Conservation (phyloP, 176 grass and related monocot genomes). For the Panicum miliaceum region DNA sequence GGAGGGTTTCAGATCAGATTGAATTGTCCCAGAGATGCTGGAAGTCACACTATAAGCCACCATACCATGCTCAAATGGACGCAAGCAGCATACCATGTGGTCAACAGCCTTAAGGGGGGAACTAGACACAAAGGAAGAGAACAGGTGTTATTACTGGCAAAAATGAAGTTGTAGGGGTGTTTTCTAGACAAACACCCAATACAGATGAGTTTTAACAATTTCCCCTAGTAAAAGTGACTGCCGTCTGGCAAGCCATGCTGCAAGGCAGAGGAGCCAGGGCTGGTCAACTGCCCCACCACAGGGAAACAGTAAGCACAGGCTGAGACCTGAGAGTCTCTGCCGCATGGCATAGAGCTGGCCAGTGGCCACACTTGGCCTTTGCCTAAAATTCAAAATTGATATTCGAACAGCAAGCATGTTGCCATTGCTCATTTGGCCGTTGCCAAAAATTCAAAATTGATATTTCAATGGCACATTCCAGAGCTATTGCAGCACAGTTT, state of each 20-base stretch:
- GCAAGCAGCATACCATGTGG: background rate
- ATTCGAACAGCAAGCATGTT: background rate
- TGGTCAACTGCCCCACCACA: background rate
- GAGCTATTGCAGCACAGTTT: background rate
- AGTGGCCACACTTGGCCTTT: background rate
- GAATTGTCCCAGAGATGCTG: background rate
- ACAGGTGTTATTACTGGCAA: background rate
- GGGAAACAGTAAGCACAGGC: background rate
- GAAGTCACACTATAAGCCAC: background rate
- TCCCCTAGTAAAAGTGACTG: background rate
- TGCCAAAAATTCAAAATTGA: background rate
- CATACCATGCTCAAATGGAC: background rate
- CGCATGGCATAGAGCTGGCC: background rate
- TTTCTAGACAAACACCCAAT: background rate
- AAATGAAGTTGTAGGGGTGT: background rate
- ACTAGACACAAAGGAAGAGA: constrained; percentile 11
- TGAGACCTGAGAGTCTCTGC: background rate
- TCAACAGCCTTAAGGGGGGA: background rate
- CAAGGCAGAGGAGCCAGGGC: background rate
- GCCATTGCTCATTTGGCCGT: background rate
- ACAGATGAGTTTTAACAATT: background rate
- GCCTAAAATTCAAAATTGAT: background rate
- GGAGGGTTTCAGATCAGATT: background rate
- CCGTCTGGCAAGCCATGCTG: background rate
- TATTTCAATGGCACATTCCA: background rate